A percentile compares a stretch with the other conserved stretches of the same genome.
phyloP scores from a whole-genome alignment of 306 rosid species.

The Cucumis melo region DNA sequence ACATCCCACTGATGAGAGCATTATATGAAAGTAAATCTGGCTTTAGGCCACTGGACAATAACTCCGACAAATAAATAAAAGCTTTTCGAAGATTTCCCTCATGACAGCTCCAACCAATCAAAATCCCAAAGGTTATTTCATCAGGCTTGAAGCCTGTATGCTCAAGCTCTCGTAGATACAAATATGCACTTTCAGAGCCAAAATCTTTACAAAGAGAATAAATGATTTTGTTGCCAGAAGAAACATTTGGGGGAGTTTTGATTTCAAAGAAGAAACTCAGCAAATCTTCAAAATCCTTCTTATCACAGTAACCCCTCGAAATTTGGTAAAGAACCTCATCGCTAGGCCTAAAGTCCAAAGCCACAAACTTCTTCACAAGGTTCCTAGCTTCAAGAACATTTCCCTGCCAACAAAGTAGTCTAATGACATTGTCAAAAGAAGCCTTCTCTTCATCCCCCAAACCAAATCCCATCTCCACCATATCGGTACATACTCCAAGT shows the following conservation, averaged over 20 bases:
- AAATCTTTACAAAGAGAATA: constrained; percentile 38
- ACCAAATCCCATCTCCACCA: constrained; percentile 25
- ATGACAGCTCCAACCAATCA: constrained; percentile 72
- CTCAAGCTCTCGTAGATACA: constrained; percentile 40
- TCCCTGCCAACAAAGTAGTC: constrained; percentile 49
- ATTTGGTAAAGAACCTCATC: constrained; percentile 41
- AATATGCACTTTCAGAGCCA: constrained; percentile 41
- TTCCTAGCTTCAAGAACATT: constrained; percentile 62
- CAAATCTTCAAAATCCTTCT: constrained; percentile 65
- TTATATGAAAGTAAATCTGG: constrained; percentile 49
- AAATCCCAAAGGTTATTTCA: constrained; percentile 69
- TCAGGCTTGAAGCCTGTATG: constrained; percentile 44
- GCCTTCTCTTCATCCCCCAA: constrained; percentile 29
- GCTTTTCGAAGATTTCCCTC: constrained; percentile 46
- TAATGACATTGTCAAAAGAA: constrained; percentile 37
- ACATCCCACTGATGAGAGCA: constrained; percentile 61
- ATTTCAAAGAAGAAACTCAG: constrained; percentile 59
- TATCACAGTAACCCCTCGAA: constrained; percentile 73
- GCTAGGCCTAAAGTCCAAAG: constrained; percentile 26
- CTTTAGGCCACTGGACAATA: constrained; percentile 28
- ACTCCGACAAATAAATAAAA: constrained; percentile 37
- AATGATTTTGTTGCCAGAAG: constrained; percentile 52
- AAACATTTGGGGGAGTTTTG: constrained; percentile 34
- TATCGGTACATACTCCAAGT: constrained; percentile 29
- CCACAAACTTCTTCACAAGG: constrained; percentile 48